These are phyloP conservation scores for Backusella mclennaniae DNA, from an alignment of 192 early-diverging fungal genomes.

Conservation along the genomic window DNA sequence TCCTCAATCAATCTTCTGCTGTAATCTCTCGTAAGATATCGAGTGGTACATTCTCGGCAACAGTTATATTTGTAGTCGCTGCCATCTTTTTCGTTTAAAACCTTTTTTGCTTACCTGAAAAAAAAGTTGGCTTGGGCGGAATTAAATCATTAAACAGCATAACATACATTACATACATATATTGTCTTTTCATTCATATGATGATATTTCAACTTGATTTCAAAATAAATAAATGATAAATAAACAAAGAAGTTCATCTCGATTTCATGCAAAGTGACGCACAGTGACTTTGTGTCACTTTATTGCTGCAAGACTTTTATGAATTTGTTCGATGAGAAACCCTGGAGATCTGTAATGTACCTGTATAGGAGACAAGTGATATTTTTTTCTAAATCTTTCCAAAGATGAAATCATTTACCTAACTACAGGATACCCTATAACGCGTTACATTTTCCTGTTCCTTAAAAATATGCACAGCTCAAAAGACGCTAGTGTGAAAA, in stretches of 20 bases:
- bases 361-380: not conserved
- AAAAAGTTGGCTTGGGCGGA: not conserved
- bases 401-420: constrained; percentile 3
- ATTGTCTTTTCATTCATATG: not conserved
- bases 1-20: not conserved
- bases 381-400: constrained; percentile 3
- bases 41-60: not conserved
- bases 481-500: not conserved
- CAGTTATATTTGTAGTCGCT: not conserved
- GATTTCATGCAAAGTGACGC: not conserved
- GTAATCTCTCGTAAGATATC: not conserved
- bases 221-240: not conserved
- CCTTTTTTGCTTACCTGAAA: not conserved
- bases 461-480: constrained; percentile 2
- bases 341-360: constrained; percentile 9
- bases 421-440: not conserved
- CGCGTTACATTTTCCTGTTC: not conserved
- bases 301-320: not conserved
- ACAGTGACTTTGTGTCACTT: not conserved
- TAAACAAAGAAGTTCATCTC: not conserved
- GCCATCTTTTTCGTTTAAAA: not conserved
- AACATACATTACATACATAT: not conserved
- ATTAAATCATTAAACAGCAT: not conserved
- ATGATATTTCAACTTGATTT: not conserved
- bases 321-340: not conserved